These are phyloP conservation scores for Fusarium zealandicum DNA, from an alignment of 2,329 filamentous ascomycete genomes.

Conservation along the genomic window DNA sequence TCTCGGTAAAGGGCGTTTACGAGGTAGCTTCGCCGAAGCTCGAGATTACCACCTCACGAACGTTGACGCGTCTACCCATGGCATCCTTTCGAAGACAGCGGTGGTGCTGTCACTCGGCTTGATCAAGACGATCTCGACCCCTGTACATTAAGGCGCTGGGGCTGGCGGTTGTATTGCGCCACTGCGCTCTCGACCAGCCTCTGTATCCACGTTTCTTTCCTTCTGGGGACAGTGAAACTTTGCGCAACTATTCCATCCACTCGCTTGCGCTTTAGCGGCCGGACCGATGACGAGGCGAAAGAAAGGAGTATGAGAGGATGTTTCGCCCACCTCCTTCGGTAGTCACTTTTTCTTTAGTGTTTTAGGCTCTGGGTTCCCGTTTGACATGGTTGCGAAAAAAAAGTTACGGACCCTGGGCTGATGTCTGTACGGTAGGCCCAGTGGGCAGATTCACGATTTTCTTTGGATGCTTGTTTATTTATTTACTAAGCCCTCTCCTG, in stretches of 20 bases:
- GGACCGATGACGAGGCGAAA: slow-evolving; percentile 21
- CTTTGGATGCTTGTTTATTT: slow-evolving; percentile 18
- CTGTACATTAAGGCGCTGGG: slow-evolving; percentile 20
- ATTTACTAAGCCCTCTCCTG: slow-evolving; percentile 15
- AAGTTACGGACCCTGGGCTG: slow-evolving; percentile 16
- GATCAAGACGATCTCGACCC: slow-evolving; percentile 3
- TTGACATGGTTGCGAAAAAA: slow-evolving; percentile 12
- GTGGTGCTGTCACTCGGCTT: not conserved
- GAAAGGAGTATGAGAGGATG: slow-evolving; percentile 22
- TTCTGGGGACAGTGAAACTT: slow-evolving; percentile 9
- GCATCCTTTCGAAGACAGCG: not conserved
- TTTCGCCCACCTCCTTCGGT: not conserved
- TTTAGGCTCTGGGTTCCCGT: slow-evolving; percentile 17
- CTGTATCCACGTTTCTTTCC: slow-evolving; percentile 2
- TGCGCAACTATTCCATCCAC: not conserved
- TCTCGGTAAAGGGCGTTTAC: slow-evolving; percentile 26
- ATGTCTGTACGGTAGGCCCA: slow-evolving; percentile 26
- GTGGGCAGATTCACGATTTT: slow-evolving; percentile 38
- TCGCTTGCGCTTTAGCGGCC: slow-evolving; percentile 22
- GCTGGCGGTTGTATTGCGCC: slow-evolving; percentile 14
- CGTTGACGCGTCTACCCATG: not conserved
- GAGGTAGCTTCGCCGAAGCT: not conserved
- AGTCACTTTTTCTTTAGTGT: slow-evolving; percentile 13
- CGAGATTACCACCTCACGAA: not conserved
- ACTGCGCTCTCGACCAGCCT: slow-evolving; percentile 7